Conservation (phyloP, 768 basidiomycete genomes). For the Dioszegia crocea region DNA sequence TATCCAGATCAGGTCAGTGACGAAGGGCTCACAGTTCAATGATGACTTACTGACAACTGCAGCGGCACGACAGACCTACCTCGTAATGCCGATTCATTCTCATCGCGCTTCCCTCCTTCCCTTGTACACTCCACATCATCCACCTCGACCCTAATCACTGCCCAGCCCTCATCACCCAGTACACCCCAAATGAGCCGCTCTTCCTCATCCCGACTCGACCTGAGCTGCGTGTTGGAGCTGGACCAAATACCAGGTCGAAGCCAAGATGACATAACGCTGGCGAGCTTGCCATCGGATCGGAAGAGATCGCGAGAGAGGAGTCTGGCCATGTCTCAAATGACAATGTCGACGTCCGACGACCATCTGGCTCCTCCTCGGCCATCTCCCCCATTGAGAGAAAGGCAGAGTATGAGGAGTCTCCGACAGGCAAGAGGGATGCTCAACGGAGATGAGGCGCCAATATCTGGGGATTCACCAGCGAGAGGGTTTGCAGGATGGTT, state of each 20-base stretch:
- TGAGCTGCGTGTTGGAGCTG: not conserved
- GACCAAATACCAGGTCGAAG: not conserved
- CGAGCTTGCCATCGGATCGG: not conserved
- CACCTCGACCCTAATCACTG: not conserved
- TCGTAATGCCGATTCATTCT: not conserved
- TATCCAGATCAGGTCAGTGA: not conserved
- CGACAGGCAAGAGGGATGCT: constrained; percentile 3
- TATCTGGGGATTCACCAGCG: not conserved
- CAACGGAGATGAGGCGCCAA: not conserved
- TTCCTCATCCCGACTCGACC: not conserved
- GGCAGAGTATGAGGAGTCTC: constrained; percentile 6
- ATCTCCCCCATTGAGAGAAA: not conserved
- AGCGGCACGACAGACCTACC: not conserved
- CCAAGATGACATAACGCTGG: not conserved
- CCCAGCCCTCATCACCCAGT: not conserved
- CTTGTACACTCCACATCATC: constrained; percentile 4
- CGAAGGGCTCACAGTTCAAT: not conserved
- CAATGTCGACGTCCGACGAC: too few species aligned
- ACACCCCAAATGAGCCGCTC: not conserved
- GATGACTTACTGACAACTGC: not conserved
- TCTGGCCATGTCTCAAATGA: not conserved
- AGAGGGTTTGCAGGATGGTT: constrained; percentile 9
- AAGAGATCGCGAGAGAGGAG: not conserved
- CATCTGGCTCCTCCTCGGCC: too few species aligned
- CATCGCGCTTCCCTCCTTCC: not conserved